Base-by-base conservation (phyloP, 164 flowering plant genomes). In the Vitis labrusca region DNA sequence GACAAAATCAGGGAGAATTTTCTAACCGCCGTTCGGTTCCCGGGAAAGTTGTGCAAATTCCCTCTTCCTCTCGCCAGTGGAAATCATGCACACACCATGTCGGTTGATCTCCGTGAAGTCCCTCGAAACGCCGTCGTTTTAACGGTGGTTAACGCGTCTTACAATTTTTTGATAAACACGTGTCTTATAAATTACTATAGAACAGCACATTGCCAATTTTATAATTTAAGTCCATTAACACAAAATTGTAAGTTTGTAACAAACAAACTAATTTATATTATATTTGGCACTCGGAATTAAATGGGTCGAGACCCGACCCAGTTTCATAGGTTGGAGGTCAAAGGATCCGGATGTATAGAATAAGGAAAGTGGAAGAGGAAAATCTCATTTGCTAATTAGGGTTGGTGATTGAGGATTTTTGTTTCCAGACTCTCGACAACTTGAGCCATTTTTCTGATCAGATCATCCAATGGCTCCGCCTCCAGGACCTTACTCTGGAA, bases 401-500 rank as follows among this genome's bases (percentile, higher is more conserved):
- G 56, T 12, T 53, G 14, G n/a, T 53, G 56, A 2, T 14, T 53
- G 11, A 1, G n/a, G 56, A n/a, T 14, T 53, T 14, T 53, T 10
- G n/a, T 55, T 66, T 27, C 30, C 53, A 3, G 51, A 14, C 61
- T 65, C 23, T 55, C 61, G 37, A 30, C 69, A 29, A 51, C 50
- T 23, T 17, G n/a, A 53, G 56, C 56, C 56, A 53, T 53, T 53
- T 53, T n/a, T 15, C 13, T 13, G n/a, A 53, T 14, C 14, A 13
- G n/a, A 53, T 53, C 56, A 54, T 49, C 66, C 47, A 48, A 76
- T 76, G 79, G 73, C 79, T 12, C 79, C 76, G 8, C 79, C 73
- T 30, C 79, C 79, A 19, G 79, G 76, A 12, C 79, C 73, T 59
- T 73, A 76, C 17, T 76, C 79, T 15, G 79, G 79, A 15, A 68